These are phyloP conservation scores for Globisporangium heterothallicum DNA, from an alignment of 352 stramenopile genomes.

Conservation along the genomic window DNA sequence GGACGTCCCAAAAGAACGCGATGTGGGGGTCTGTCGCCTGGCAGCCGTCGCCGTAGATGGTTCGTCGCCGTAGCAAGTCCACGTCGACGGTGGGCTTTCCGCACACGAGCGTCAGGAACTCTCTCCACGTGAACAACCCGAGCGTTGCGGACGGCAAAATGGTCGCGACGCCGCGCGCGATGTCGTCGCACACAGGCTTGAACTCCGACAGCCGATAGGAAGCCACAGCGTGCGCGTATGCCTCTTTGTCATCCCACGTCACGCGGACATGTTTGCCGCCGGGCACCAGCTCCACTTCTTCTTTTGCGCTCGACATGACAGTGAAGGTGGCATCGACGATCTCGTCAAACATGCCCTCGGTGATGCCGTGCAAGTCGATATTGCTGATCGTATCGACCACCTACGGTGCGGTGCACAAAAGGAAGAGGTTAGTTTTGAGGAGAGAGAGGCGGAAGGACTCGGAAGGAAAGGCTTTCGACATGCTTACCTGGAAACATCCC, in stretches of 20 bases:
- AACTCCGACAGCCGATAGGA: slow-evolving; percentile 80
- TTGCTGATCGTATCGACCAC: slow-evolving; percentile 88
- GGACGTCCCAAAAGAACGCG: slow-evolving; percentile 88
- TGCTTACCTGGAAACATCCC: slow-evolving; percentile 62
- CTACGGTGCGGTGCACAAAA: slow-evolving; percentile 23
- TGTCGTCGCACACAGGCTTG: slow-evolving; percentile 60
- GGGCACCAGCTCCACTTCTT: slow-evolving; percentile 77
- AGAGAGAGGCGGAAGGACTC: not conserved
- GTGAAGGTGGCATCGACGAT: slow-evolving; percentile 90
- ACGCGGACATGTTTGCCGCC: slow-evolving; percentile 77
- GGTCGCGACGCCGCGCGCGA: slow-evolving; percentile 76
- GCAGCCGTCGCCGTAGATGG: slow-evolving; percentile 89
- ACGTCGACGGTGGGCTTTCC: slow-evolving; percentile 88
- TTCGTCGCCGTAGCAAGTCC: slow-evolving; percentile 73
- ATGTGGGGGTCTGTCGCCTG: slow-evolving; percentile 84
- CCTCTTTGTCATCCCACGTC: slow-evolving; percentile 86
- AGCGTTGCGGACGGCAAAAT: slow-evolving; percentile 81
- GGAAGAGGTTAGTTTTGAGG: too few species aligned
- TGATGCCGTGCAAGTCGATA: slow-evolving; percentile 72
- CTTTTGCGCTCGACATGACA: slow-evolving; percentile 73
- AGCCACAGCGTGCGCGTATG: slow-evolving; percentile 77
- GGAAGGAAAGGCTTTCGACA: not conserved
- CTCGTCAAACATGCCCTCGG: slow-evolving; percentile 84
- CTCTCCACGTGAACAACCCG: slow-evolving; percentile 83
- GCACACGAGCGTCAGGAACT: slow-evolving; percentile 87